Conservation (phyloP, 1,139 yeast genomes). For the Yamadazyma diospyri region DNA sequence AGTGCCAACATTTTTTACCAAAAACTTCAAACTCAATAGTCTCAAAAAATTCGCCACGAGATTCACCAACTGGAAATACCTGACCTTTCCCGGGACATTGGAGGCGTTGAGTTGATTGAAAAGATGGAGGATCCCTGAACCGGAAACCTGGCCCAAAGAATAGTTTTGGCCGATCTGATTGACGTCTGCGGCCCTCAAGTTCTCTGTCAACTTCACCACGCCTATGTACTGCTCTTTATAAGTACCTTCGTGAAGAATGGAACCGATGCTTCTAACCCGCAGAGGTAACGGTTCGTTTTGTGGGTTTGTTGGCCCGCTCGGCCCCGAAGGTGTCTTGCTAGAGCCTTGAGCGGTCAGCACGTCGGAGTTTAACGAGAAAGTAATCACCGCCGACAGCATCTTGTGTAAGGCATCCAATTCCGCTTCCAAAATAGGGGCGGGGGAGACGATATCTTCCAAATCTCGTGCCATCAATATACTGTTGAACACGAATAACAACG, state of each 20-base stretch:
- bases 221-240: conserved; percentile 30
- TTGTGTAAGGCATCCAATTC: conserved; percentile 16
- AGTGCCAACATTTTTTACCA: conserved; percentile 18
- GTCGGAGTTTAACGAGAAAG: neutral
- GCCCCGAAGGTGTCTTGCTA: neutral
- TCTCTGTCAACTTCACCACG: conserved; percentile 8
- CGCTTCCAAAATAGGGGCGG: conserved; percentile 15
- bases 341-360: neutral
- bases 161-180: conserved; percentile 6
- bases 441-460: conserved; percentile 20
- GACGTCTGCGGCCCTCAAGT: conserved; percentile 8
- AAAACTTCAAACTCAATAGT: conserved; percentile 20
- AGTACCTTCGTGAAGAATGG: conserved; percentile 27
- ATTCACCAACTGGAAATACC: conserved; percentile 17
- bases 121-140: conserved; percentile 15
- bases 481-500: conserved; percentile 30
- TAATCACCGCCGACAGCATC: neutral
- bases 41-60: conserved; percentile 18
- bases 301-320: neutral
- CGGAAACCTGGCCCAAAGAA: conserved; percentile 5
- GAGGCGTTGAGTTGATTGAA: conserved; percentile 8
- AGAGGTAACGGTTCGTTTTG: conserved; percentile 3
- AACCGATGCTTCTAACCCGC: conserved; percentile 21
- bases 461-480: conserved; percentile 20
- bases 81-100: conserved; percentile 19